Conservation (phyloP, 495 filamentous ascomycete species). For the Penicillium turbatum region DNA sequence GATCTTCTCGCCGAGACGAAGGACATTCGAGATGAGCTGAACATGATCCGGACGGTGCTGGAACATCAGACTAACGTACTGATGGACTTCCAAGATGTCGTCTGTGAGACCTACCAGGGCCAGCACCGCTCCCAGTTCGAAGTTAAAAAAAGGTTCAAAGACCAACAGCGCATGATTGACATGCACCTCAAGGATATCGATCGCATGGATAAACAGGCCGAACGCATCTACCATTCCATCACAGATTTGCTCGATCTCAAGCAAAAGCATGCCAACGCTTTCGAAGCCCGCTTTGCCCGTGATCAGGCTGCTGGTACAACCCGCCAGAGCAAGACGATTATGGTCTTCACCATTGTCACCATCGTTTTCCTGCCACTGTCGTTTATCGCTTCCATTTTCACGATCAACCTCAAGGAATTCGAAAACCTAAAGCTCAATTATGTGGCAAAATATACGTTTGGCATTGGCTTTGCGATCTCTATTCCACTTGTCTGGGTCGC, state of each 20-base stretch:
- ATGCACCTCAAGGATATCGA: slow-evolving; percentile 60
- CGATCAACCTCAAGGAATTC: slow-evolving; percentile 60
- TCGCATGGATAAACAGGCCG: slow-evolving; percentile 65
- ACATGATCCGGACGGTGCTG: slow-evolving; percentile 62
- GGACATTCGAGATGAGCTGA: slow-evolving; percentile 70
- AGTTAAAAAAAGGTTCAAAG: slow-evolving; percentile 53
- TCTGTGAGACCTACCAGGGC: slow-evolving; percentile 48
- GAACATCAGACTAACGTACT: slow-evolving; percentile 56
- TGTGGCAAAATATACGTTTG: slow-evolving; percentile 62
- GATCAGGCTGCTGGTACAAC: slow-evolving; percentile 62
- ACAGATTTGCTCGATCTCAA: slow-evolving; percentile 58
- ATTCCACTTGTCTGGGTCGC: slow-evolving; percentile 59
- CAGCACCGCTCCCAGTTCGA: slow-evolving; percentile 46
- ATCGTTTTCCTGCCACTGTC: slow-evolving; percentile 64
- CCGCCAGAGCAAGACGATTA: slow-evolving; percentile 66
- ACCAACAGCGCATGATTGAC: slow-evolving; percentile 59
- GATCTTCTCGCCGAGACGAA: slow-evolving; percentile 62
- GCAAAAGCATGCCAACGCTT: slow-evolving; percentile 68
- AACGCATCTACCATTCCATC: slow-evolving; percentile 58
- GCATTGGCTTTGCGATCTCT: slow-evolving; percentile 62
- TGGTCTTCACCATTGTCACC: slow-evolving; percentile 72
- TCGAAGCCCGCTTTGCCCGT: slow-evolving; percentile 64
- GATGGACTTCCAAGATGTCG: slow-evolving; percentile 49
- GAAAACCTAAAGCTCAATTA: slow-evolving; percentile 47
- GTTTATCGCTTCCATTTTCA: slow-evolving; percentile 65